A percentile compares a stretch with the other conserved stretches of the same genome.
Evolutionary conservation across 2,329 filamentous ascomycete species (phyloP).

Genomic region (Xylariaceae sp.): DNA sequence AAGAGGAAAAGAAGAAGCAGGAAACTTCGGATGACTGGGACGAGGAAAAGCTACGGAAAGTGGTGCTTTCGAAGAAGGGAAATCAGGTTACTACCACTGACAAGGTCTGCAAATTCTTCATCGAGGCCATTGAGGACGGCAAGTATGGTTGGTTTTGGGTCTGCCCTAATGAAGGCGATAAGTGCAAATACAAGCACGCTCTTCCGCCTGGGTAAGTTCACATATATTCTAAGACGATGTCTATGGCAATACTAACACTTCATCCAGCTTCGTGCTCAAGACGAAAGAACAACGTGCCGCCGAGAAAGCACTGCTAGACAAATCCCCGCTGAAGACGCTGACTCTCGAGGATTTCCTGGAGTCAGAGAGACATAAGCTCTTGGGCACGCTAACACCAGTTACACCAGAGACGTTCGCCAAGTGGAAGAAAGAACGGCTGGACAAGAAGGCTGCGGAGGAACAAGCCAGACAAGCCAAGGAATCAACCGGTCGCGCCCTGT

Average conservation of each 20-base stretch:
- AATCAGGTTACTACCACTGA: slow-evolving; percentile 94
- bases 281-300: slow-evolving; percentile 94
- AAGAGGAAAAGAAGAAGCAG: slow-evolving; percentile 74
- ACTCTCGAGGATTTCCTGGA: slow-evolving; percentile 97
- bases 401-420: slow-evolving; percentile 89
- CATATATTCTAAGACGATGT: not conserved
- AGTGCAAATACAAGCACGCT: slow-evolving; percentile 98
- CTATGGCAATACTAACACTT: slow-evolving; percentile 24
- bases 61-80: slow-evolving; percentile 93
- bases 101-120: slow-evolving; percentile 99
- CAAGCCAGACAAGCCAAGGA: slow-evolving; percentile 89
- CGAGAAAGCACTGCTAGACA: slow-evolving; percentile 94
- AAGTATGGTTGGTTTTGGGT: slow-evolving; percentile 99
- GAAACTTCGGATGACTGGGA: slow-evolving; percentile 98
- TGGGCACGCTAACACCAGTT: slow-evolving; percentile 86
- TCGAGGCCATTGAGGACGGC: slow-evolving; percentile 93
- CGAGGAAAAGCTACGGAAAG: slow-evolving; percentile 87
- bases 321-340: slow-evolving; percentile 88
- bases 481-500: slow-evolving; percentile 88
- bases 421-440: slow-evolving; percentile 91
- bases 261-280: slow-evolving; percentile 81
- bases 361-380: slow-evolving; percentile 91
- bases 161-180: slow-evolving; percentile 92
- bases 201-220: slow-evolving; percentile 80
- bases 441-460: slow-evolving; percentile 94